phyloP scores from a whole-genome alignment of 108 stramenopile species.

The Stephanodiscus triporus region DNA sequence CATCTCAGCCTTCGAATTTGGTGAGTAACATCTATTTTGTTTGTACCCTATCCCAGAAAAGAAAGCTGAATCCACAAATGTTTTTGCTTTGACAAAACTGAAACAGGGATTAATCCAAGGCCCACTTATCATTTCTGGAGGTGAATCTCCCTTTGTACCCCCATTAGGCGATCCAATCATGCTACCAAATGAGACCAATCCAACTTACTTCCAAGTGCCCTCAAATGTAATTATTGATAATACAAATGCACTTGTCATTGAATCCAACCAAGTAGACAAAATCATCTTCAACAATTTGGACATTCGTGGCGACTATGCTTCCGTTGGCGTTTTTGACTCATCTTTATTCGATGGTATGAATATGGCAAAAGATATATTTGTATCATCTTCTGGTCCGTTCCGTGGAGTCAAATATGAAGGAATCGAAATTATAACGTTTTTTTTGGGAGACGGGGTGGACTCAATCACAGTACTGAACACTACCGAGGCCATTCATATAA shows the following conservation, averaged over 20 bases:
- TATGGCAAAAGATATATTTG: conserved; percentile 37
- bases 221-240: conserved; percentile 31
- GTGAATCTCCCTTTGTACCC: conserved; percentile 28
- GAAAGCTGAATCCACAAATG: neutral
- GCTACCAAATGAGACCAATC: conserved; percentile 37
- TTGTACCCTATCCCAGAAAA: neutral
- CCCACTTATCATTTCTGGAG: conserved; percentile 35
- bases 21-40: neutral
- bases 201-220: conserved; percentile 23
- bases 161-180: conserved; percentile 22
- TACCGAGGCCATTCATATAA: conserved; percentile 33
- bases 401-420: conserved; percentile 30
- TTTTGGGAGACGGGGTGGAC: conserved; percentile 44
- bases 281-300: conserved; percentile 43
- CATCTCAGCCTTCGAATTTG: conserved; percentile 49
- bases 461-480: conserved; percentile 28
- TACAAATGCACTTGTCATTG: conserved; percentile 15
- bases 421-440: conserved; percentile 36
- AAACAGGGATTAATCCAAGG: conserved; percentile 38
- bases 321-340: conserved; percentile 24
- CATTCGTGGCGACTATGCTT: conserved; percentile 20
- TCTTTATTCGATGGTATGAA: conserved; percentile 29
- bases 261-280: conserved; percentile 44
- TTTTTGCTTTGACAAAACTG: neutral
- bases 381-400: conserved; percentile 9